Conservation (phyloP, 441 rosid species). For the Metrosideros polymorpha region DNA sequence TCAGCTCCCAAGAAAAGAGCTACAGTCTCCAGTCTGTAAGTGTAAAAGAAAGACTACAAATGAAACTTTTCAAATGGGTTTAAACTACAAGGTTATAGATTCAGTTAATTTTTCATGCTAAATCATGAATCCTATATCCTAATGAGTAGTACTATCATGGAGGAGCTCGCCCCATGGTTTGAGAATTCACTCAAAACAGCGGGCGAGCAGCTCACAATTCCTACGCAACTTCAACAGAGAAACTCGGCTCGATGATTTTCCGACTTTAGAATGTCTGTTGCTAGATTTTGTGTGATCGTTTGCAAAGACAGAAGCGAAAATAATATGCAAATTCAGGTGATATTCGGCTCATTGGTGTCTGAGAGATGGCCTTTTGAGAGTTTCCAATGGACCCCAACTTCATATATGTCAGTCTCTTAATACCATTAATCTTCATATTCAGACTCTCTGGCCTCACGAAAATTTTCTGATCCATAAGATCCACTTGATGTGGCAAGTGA, state of each 20-base stretch:
- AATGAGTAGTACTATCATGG: too few relatives aligned
- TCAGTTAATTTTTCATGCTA: background rate
- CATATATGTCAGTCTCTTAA: too few relatives aligned
- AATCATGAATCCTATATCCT: background rate
- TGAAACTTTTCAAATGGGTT: background rate
- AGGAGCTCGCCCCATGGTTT: too few relatives aligned
- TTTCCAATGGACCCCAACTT: background rate
- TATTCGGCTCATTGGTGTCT: background rate
- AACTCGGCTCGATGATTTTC: too few relatives aligned
- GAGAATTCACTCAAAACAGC: too few relatives aligned
- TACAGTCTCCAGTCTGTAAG: background rate
- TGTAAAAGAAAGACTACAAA: background rate
- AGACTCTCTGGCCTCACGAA: background rate
- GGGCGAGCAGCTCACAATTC: too few relatives aligned
- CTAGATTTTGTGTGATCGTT: background rate
- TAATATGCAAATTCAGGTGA: background rate
- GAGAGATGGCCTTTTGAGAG: background rate
- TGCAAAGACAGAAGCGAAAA: background rate
- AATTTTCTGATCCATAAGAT: background rate
- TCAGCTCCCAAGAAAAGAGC: background rate
- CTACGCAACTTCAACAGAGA: too few relatives aligned
- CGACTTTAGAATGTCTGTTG: background rate
- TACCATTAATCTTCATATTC: background rate
- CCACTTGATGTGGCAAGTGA: background rate
- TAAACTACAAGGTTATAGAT: background rate